A percentile compares a stretch with the other conserved stretches of the same genome.
These are phyloP conservation scores for Globisporangium canariense DNA, from an alignment of 352 stramenopile genomes.

Conservation along the genomic window DNA sequence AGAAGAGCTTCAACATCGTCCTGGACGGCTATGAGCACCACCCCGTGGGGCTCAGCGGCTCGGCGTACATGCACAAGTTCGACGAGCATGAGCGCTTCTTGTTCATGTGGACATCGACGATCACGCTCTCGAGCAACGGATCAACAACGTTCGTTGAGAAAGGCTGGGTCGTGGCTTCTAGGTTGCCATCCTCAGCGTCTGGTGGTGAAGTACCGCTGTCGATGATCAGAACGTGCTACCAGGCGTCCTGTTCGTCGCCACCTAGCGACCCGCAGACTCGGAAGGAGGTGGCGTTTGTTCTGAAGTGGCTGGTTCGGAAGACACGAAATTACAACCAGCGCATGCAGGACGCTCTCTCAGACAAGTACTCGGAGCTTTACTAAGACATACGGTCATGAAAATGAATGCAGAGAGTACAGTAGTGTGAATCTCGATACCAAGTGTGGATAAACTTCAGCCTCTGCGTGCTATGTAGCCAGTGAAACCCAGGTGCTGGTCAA, in stretches of 20 bases:
- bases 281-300: background rate
- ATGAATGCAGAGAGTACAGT: too few species aligned
- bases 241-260: background rate
- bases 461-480: too few species aligned
- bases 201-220: background rate
- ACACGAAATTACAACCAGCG: background rate
- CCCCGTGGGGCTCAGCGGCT: slow-evolving; percentile 4
- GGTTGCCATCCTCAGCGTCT: background rate
- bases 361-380: background rate
- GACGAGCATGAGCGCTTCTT: slow-evolving; percentile 10
- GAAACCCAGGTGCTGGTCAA: too few species aligned
- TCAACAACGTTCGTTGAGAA: slow-evolving; percentile 7
- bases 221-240: background rate
- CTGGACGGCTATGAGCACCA: background rate
- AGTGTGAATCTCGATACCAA: too few species aligned
- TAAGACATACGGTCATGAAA: background rate
- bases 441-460: too few species aligned
- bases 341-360: background rate
- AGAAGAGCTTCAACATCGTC: slow-evolving; percentile 11
- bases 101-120: slow-evolving; percentile 12
- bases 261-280: background rate
- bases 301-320: background rate
- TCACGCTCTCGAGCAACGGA: background rate
- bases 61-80: slow-evolving; percentile 15
- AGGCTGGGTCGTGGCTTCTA: slow-evolving; percentile 5